These are phyloP conservation scores for Pichia insulana DNA, from an alignment of 805 yeast genomes.

Conservation along the genomic window DNA sequence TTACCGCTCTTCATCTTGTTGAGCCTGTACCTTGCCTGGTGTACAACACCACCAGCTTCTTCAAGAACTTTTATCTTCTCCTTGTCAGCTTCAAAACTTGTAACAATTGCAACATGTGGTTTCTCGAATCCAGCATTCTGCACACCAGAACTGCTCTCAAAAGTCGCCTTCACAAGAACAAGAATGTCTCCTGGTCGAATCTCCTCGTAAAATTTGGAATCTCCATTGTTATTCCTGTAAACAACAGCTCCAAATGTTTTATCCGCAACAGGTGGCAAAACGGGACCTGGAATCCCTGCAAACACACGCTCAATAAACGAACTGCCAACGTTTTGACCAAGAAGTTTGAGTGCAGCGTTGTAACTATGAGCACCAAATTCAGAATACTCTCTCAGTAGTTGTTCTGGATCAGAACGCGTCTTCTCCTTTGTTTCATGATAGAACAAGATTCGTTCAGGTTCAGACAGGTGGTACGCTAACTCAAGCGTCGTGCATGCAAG, in stretches of 20 bases:
- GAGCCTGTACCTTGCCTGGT: conserved; percentile 54
- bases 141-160: conserved; percentile 51
- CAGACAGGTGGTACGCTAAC: conserved; percentile 43
- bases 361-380: conserved; percentile 45
- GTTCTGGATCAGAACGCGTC: conserved; percentile 35
- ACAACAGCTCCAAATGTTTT: conserved; percentile 69
- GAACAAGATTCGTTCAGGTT: conserved; percentile 44
- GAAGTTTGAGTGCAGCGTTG: conserved; percentile 31
- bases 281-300: conserved; percentile 29
- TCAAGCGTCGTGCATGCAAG: conserved; percentile 58
- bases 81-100: conserved; percentile 68
- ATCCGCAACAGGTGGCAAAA: conserved; percentile 42
- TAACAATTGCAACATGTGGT: conserved; percentile 54
- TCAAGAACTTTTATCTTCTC: conserved; percentile 63
- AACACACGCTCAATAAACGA: conserved; percentile 31
- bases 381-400: conserved; percentile 40
- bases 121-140: conserved; percentile 46
- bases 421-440: conserved; percentile 30
- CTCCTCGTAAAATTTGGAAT: conserved; percentile 47
- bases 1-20: conserved; percentile 72
- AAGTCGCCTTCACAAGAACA: conserved; percentile 66
- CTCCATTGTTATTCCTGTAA: conserved; percentile 46
- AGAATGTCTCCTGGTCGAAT: conserved; percentile 79
- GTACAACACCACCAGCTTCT: conserved; percentile 41
- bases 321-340: conserved; percentile 22